phyloP scores from a whole-genome alignment of 768 basidiomycete species.

The Rhizopogon vulgaris region DNA sequence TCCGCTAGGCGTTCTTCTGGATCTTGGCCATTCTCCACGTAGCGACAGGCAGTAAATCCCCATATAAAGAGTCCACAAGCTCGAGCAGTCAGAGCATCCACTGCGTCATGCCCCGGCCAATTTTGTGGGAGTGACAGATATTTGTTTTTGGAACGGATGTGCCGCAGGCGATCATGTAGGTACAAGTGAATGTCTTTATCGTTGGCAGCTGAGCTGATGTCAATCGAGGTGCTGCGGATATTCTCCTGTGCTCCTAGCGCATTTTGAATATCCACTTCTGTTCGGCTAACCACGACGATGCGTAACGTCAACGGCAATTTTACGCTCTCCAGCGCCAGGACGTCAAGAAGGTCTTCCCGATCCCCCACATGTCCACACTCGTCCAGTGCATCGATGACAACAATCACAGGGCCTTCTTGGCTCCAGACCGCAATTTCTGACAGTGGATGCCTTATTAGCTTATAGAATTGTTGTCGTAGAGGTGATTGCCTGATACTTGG shows the following conservation, averaged over 20 bases:
- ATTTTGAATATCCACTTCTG: conserved; percentile 22
- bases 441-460: conserved; percentile 28
- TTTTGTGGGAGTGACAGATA: conserved; percentile 19
- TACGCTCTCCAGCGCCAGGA: conserved; percentile 19
- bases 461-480: conserved; percentile 26
- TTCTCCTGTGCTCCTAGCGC: conserved; percentile 9
- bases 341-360: conserved; percentile 22
- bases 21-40: conserved; percentile 24
- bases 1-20: conserved; percentile 23
- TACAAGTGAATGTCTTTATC: conserved; percentile 19
- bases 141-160: conserved; percentile 21
- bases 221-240: conserved; percentile 16
- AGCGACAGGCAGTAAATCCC: conserved; percentile 27
- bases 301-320: conserved; percentile 19
- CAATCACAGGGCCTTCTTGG: conserved; percentile 21
- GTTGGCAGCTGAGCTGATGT: conserved; percentile 21
- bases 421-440: conserved; percentile 8
- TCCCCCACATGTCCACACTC: conserved; percentile 22
- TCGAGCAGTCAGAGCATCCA: conserved; percentile 15
- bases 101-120: conserved; percentile 22
- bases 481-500: conserved; percentile 25
- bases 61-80: conserved; percentile 29
- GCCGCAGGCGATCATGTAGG: conserved; percentile 19
- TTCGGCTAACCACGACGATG: conserved; percentile 27
- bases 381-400: conserved; percentile 32